Conservation (phyloP, 108 stramenopile species). For the Seminavis robusta region DNA sequence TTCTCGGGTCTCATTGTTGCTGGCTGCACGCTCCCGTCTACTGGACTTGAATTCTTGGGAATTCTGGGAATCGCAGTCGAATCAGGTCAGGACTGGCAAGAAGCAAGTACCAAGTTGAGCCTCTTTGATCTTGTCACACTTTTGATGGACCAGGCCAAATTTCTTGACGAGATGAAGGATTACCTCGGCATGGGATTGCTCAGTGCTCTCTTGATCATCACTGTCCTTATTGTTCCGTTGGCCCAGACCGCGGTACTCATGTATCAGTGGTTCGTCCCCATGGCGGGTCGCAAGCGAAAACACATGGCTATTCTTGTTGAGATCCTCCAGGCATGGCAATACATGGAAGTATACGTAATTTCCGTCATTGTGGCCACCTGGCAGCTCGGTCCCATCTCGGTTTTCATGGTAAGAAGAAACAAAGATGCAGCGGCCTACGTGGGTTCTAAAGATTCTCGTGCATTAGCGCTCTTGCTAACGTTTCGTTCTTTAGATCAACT, state of each 20-base stretch:
- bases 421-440: too few species aligned
- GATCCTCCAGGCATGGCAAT: slow-evolving; percentile 74
- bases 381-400: slow-evolving; percentile 70
- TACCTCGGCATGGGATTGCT: background rate
- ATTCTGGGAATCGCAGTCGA: slow-evolving; percentile 73
- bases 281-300: background rate
- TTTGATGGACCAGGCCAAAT: slow-evolving; percentile 71
- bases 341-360: slow-evolving; percentile 76
- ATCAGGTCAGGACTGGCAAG: slow-evolving; percentile 60
- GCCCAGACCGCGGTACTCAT: slow-evolving; percentile 40
- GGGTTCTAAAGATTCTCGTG: too few species aligned
- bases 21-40: slow-evolving; percentile 55
- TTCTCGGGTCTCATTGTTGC: slow-evolving; percentile 40
- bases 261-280: slow-evolving; percentile 50
- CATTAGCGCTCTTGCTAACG: too few species aligned
- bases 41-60: slow-evolving; percentile 63
- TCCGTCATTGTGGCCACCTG: slow-evolving; percentile 66
- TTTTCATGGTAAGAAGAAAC: slow-evolving; percentile 80
- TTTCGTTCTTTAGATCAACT: too few species aligned
- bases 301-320: slow-evolving; percentile 42
- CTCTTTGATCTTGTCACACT: slow-evolving; percentile 51
- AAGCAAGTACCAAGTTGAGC: slow-evolving; percentile 51
- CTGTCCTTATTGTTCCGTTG: slow-evolving; percentile 72
- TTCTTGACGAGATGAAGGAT: slow-evolving; percentile 19
- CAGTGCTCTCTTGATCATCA: slow-evolving; percentile 41